Evolutionary conservation across 2,329 filamentous ascomycete genomes (phyloP).

Genomic region (Apiospora marii): DNA sequence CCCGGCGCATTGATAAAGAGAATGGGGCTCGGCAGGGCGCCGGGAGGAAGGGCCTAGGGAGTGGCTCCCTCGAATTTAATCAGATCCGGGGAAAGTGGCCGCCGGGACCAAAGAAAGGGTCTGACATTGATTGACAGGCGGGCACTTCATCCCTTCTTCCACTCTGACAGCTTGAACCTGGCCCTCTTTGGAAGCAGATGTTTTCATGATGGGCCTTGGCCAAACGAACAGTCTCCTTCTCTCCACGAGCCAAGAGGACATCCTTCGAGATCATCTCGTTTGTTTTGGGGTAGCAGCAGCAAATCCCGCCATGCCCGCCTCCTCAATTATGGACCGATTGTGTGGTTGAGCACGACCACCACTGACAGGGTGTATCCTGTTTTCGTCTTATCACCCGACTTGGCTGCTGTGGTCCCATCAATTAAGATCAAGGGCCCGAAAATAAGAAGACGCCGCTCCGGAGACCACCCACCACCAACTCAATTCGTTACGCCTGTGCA

Average conservation of each 20-base stretch:
- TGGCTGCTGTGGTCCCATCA: slow-evolving; percentile 4
- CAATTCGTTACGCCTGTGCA: neutral
- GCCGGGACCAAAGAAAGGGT: neutral
- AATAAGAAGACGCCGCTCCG: neutral
- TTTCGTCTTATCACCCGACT: slow-evolving; percentile 17
- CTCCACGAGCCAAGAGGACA: neutral
- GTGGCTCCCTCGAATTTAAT: neutral
- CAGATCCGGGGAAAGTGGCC: neutral
- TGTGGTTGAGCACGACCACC: neutral
- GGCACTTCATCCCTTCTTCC: neutral
- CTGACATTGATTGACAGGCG: too few relatives aligned
- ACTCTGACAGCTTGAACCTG: neutral
- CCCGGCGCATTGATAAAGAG: neutral
- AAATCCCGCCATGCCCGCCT: neutral
- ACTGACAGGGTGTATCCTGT: neutral
- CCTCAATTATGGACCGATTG: neutral
- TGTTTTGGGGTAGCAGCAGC: neutral
- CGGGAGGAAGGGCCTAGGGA: neutral
- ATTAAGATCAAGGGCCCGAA: neutral
- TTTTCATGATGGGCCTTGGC: too few relatives aligned
- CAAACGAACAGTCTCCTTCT: neutral
- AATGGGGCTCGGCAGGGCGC: neutral
- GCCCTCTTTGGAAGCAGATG: neutral
- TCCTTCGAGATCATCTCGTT: neutral
- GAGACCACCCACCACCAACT: neutral